phyloP scores from a whole-genome alignment of 306 rosid genomes.

The Mucuna pruriens region DNA sequence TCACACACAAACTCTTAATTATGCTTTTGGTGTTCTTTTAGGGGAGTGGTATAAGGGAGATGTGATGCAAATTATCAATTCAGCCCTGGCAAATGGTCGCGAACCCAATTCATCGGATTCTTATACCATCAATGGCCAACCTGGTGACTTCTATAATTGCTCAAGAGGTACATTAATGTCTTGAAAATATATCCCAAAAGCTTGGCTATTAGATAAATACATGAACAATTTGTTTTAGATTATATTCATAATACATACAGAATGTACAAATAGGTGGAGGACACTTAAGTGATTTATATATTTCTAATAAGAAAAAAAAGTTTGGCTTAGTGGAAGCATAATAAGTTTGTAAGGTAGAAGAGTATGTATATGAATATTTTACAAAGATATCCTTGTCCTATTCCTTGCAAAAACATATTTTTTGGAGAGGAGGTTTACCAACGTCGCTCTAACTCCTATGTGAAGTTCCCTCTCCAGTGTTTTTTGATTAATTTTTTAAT shows the following conservation, averaged over 20 bases:
- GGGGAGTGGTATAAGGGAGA: conserved; percentile 1
- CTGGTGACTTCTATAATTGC: background rate
- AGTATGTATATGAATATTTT: too few relatives aligned
- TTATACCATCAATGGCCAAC: conserved; percentile 8
- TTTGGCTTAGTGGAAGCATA: too few relatives aligned
- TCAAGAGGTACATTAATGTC: background rate
- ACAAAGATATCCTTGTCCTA: too few relatives aligned
- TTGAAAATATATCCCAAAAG: background rate
- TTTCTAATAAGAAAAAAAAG: too few relatives aligned
- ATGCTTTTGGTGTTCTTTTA: background rate
- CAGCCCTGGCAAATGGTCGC: background rate
- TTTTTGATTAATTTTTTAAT: too few relatives aligned
- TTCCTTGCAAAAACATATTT: too few relatives aligned
- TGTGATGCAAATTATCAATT: background rate
- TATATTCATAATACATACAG: background rate
- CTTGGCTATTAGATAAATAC: background rate
- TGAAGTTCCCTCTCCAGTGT: too few relatives aligned
- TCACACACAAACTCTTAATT: background rate
- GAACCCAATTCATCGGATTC: background rate
- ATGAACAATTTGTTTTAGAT: background rate
- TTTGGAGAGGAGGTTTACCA: too few relatives aligned
- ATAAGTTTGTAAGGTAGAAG: too few relatives aligned
- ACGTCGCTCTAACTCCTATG: too few relatives aligned
- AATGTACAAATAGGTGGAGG: background rate
- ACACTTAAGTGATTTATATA: too few relatives aligned